phyloP scores from a whole-genome alignment of 306 rosid genomes.

The Medicago lupulina region DNA sequence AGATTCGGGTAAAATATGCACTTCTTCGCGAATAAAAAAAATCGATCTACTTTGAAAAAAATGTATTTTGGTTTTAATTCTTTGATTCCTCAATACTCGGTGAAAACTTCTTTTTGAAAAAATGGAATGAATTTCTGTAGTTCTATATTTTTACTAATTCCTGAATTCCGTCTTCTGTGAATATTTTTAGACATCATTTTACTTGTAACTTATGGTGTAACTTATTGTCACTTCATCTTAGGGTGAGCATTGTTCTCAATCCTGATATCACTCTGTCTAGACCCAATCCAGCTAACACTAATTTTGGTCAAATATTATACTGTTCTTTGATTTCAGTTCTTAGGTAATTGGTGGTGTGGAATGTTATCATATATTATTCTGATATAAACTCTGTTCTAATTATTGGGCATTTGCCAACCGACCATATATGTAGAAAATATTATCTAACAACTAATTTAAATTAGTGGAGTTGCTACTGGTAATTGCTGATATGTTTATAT shows the following conservation, averaged over 20 bases:
- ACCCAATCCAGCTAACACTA: background rate
- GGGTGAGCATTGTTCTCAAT: background rate
- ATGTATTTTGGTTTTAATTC: too few species aligned
- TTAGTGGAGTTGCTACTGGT: background rate
- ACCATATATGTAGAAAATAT: background rate
- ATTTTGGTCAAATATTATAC: constrained; percentile 8
- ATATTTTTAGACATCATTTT: background rate
- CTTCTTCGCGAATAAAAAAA: too few species aligned
- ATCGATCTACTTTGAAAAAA: too few species aligned
- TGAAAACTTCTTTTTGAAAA: too few species aligned
- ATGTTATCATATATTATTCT: background rate
- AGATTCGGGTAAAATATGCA: too few species aligned
- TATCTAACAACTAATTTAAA: background rate
- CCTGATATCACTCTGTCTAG: constrained; percentile 7
- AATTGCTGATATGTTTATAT: constrained; percentile 23
- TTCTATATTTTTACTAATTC: too few species aligned
- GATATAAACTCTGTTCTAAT: background rate
- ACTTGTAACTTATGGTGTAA: too few species aligned
- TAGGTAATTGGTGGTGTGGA: constrained; percentile 3
- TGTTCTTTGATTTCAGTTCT: constrained; percentile 5
- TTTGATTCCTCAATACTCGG: too few species aligned
- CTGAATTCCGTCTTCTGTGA: background rate
- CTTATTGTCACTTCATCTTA: constrained; percentile 5
- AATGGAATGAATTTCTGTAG: too few species aligned
- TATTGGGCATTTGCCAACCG: background rate